A percentile compares a stretch with the other conserved stretches of the same genome.
These are phyloP conservation scores for Fusarium torreyae DNA, from an alignment of 2,329 filamentous ascomycete species.

Conservation along the genomic window DNA sequence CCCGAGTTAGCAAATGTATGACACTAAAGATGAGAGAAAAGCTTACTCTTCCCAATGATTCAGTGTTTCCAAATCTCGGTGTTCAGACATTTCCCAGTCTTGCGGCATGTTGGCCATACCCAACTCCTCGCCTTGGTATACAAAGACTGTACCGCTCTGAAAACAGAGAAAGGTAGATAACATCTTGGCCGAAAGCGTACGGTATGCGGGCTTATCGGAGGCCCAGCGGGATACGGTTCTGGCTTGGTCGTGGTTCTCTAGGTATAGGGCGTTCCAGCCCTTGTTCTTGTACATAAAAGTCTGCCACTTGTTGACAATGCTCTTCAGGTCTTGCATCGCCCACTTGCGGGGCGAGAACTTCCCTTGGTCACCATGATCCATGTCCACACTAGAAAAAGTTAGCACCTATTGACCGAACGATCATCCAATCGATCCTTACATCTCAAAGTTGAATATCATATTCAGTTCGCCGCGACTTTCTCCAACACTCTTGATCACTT, in stretches of 20 bases:
- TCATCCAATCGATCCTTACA: constrained; percentile 42
- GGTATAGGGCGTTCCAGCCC: constrained; percentile 72
- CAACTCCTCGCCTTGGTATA: constrained; percentile 75
- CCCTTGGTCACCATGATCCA: constrained; percentile 64
- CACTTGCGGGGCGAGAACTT: constrained; percentile 37
- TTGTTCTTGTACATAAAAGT: constrained; percentile 59
- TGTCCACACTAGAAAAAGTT: constrained; percentile 60
- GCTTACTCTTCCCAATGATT: constrained; percentile 41
- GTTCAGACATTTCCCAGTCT: constrained; percentile 63
- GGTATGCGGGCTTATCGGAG: constrained; percentile 47
- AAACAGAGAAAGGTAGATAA: constrained; percentile 61
- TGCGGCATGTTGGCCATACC: constrained; percentile 69
- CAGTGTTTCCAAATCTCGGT: constrained; percentile 52
- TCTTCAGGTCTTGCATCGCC: constrained; percentile 39
- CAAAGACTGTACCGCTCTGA: constrained; percentile 65
- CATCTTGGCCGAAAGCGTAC: constrained; percentile 65
- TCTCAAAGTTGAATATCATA: constrained; percentile 75
- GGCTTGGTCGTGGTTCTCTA: constrained; percentile 75
- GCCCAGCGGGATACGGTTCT: constrained; percentile 66
- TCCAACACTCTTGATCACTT: constrained; percentile 70
- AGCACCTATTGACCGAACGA: too few relatives aligned
- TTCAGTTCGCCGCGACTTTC: constrained; percentile 64
- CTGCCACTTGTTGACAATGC: constrained; percentile 60
- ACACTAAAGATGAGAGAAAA: rapidly evolving
- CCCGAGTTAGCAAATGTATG: not conserved